Evolutionary conservation across 2,329 filamentous ascomycete species (phyloP).

Genomic region (Ilyonectria robusta): DNA sequence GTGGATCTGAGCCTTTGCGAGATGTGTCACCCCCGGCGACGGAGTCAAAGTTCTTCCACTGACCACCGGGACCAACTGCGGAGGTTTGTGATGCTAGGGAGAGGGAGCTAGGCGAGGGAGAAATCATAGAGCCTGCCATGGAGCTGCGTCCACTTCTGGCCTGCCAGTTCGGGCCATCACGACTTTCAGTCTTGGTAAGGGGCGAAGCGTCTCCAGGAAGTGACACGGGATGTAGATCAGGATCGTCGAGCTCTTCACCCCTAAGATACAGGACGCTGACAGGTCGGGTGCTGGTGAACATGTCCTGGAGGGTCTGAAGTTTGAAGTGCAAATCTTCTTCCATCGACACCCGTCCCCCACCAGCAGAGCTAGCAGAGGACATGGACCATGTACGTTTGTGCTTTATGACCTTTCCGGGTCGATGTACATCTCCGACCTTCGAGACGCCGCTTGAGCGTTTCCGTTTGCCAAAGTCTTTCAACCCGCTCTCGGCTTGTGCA

Average conservation of each 20-base stretch:
- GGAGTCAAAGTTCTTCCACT: slow-evolving; percentile 73
- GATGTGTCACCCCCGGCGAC: slow-evolving; percentile 65
- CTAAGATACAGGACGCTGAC: slow-evolving; percentile 84
- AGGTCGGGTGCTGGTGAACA: slow-evolving; percentile 88
- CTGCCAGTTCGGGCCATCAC: slow-evolving; percentile 66
- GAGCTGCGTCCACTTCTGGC: slow-evolving; percentile 69
- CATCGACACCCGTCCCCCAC: slow-evolving; percentile 62
- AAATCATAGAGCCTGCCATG: slow-evolving; percentile 74
- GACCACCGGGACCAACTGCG: slow-evolving; percentile 55
- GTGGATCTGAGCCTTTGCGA: slow-evolving; percentile 66
- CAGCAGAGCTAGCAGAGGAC: slow-evolving; percentile 80
- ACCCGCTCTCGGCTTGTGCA: slow-evolving; percentile 78
- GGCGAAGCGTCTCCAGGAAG: slow-evolving; percentile 78
- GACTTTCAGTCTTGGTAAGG: slow-evolving; percentile 65
- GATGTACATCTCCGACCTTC: slow-evolving; percentile 65
- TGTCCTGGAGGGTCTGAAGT: slow-evolving; percentile 83
- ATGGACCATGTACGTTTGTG: slow-evolving; percentile 97
- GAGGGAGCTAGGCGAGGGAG: slow-evolving; percentile 75
- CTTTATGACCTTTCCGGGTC: slow-evolving; percentile 87
- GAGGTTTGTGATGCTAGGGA: slow-evolving; percentile 73
- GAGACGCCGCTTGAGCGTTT: slow-evolving; percentile 68
- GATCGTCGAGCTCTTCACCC: slow-evolving; percentile 84
- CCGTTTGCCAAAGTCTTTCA: slow-evolving; percentile 77
- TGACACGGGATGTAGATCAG: slow-evolving; percentile 82
- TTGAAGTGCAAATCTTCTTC: slow-evolving; percentile 87